Evolutionary conservation across 805 yeast genomes (phyloP).

Genomic region (Saccharomyces jurei): DNA sequence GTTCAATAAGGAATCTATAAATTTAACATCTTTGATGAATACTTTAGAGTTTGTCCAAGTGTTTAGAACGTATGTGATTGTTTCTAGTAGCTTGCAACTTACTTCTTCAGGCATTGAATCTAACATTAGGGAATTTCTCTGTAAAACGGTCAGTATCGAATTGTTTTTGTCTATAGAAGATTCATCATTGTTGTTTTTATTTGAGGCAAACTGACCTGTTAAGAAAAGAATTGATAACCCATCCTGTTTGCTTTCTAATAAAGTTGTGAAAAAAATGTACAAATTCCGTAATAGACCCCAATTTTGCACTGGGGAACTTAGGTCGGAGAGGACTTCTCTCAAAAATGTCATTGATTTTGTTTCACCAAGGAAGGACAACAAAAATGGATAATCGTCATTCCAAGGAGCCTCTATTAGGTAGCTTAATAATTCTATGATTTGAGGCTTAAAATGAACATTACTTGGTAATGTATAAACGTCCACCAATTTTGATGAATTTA

Average conservation of each 20-base stretch:
- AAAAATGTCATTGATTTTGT: slow-evolving; percentile 52
- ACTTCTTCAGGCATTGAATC: slow-evolving; percentile 51
- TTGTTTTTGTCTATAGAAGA: slow-evolving; percentile 4
- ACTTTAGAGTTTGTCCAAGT: slow-evolving; percentile 65
- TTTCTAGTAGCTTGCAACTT: slow-evolving; percentile 61
- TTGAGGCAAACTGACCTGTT: slow-evolving; percentile 41
- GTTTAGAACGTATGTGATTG: slow-evolving; percentile 66
- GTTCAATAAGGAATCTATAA: slow-evolving; percentile 29
- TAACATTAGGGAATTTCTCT: slow-evolving; percentile 45
- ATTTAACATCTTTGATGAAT: slow-evolving; percentile 38
- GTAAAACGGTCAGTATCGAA: slow-evolving; percentile 50
- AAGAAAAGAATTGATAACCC: slow-evolving; percentile 66
- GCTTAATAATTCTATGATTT: slow-evolving; percentile 49
- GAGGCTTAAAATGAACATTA: slow-evolving; percentile 37
- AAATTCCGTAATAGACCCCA: slow-evolving; percentile 45
- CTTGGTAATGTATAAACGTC: slow-evolving; percentile 38
- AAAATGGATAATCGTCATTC: slow-evolving; percentile 60
- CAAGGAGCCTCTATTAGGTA: slow-evolving; percentile 49
- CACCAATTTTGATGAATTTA: slow-evolving; percentile 48
- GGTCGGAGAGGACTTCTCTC: slow-evolving; percentile 50
- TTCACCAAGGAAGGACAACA: slow-evolving; percentile 74
- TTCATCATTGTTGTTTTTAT: slow-evolving; percentile 11
- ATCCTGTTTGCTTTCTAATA: slow-evolving; percentile 66
- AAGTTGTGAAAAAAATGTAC: slow-evolving; percentile 58
- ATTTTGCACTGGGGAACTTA: slow-evolving; percentile 49